These are phyloP conservation scores for Lagerstroemia speciosa DNA, from an alignment of 345 rosid genomes.

Conservation along the genomic window DNA sequence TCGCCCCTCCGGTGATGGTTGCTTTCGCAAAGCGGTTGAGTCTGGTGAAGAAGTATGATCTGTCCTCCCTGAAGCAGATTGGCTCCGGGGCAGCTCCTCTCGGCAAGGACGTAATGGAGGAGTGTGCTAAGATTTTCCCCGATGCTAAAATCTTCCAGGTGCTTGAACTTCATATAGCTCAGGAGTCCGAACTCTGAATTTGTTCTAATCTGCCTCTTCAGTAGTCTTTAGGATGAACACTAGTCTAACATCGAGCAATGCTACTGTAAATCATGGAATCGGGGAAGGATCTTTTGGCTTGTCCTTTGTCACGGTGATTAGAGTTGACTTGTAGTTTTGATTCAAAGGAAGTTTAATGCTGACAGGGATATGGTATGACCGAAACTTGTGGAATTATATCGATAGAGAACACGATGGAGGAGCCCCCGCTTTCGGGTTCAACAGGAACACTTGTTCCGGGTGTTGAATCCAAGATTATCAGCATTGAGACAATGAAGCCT, in stretches of 20 bases:
- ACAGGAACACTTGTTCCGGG: conserved; percentile 30
- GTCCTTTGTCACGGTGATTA: no score
- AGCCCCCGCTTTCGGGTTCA: conserved; percentile 21
- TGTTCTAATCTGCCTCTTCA: not conserved
- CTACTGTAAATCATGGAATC: not conserved
- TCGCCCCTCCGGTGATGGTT: conserved; percentile 35
- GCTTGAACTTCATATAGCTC: not conserved
- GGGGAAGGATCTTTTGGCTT: no score
- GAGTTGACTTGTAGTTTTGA: no score
- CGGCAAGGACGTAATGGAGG: conserved; percentile 33
- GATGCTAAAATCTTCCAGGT: conserved; percentile 24
- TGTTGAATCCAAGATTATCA: conserved; percentile 30
- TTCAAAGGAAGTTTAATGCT: no score
- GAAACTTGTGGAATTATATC: conserved; percentile 30
- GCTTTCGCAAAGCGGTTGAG: conserved; percentile 21
- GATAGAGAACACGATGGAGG: conserved; percentile 20
- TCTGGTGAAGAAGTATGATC: conserved; percentile 23
- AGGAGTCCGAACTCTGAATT: not conserved
- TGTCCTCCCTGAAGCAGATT: conserved; percentile 26
- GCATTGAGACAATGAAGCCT: conserved; percentile 18
- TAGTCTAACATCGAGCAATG: not conserved
- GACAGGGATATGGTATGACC: conserved; percentile 37
- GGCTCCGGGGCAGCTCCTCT: conserved; percentile 42
- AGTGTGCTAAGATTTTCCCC: conserved; percentile 24
- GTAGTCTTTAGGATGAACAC: not conserved